Percentiles rank a stretch among this genome's conserved stretches.
phyloP scores from a whole-genome alignment of 306 rosid species.

The Arachis stenosperma region DNA sequence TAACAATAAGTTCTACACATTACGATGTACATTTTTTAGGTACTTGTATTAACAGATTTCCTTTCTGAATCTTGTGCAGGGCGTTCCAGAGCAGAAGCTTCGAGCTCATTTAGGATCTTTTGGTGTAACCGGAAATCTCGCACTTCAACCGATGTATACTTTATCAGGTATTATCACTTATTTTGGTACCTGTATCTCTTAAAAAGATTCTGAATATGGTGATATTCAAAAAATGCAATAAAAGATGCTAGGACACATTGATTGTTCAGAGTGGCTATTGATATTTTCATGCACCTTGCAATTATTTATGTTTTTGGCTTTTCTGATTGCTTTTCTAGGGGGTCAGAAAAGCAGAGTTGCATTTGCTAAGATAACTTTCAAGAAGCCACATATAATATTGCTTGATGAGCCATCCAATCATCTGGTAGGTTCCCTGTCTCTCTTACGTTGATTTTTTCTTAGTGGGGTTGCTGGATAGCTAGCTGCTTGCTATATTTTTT shows the following conservation, averaged over 20 bases:
- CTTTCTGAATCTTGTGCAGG: constrained; percentile 57
- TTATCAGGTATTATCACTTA: constrained; percentile 66
- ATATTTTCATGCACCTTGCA: constrained; percentile 5
- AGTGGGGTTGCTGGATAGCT: neutral
- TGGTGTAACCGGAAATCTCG: constrained; percentile 99
- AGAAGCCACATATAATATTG: constrained; percentile 94
- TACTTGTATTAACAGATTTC: constrained; percentile 30
- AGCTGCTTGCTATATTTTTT: neutral
- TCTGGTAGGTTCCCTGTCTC: constrained; percentile 60
- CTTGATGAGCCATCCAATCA: constrained; percentile 99
- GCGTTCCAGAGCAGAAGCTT: constrained; percentile 99
- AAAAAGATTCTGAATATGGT: neutral
- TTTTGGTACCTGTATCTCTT: neutral
- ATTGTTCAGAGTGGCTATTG: constrained; percentile 22
- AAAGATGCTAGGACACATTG: neutral
- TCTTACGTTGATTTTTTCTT: constrained; percentile 26
- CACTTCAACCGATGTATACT: constrained; percentile 99
- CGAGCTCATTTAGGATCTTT: constrained; percentile 93
- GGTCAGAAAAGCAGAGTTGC: constrained; percentile 99
- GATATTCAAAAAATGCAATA: constrained; percentile 4
- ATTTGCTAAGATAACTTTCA: constrained; percentile 94
- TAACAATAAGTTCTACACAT: constrained; percentile 4
- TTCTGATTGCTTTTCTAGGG: constrained; percentile 55
- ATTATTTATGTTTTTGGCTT: constrained; percentile 29
- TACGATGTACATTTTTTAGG: constrained; percentile 18